phyloP scores from a whole-genome alignment of 1,284 basidiomycete species.

The Cryptococcus sp. region DNA sequence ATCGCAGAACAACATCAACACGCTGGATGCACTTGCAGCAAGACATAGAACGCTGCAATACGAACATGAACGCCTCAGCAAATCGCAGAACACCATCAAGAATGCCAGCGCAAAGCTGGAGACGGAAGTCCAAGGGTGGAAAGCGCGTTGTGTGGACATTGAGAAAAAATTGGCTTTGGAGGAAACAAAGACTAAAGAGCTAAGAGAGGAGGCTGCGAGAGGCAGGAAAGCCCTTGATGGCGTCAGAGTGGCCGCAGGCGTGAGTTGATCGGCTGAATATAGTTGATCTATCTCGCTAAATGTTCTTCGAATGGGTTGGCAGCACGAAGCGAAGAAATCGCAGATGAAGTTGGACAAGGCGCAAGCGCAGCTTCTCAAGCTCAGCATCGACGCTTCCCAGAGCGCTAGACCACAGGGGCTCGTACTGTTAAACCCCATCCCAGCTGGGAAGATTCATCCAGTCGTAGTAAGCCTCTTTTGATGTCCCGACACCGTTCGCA shows the following conservation, averaged over 20 bases:
- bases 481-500: too few relatives aligned
- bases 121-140: slow-evolving; percentile 62
- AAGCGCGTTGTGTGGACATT: slow-evolving; percentile 61
- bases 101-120: slow-evolving; percentile 49
- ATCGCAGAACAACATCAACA: slow-evolving; percentile 68
- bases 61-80: slow-evolving; percentile 74
- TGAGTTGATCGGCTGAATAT: slow-evolving; percentile 23
- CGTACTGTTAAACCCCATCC: slow-evolving; percentile 47
- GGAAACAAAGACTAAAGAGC: slow-evolving; percentile 64
- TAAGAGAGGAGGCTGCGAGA: slow-evolving; percentile 39
- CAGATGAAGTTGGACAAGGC: slow-evolving; percentile 79
- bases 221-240: slow-evolving; percentile 48
- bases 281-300: not conserved
- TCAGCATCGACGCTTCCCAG: slow-evolving; percentile 59
- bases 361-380: slow-evolving; percentile 71
- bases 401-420: slow-evolving; percentile 34
- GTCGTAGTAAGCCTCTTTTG: slow-evolving; percentile 25
- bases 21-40: slow-evolving; percentile 73
- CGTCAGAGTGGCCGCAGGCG: slow-evolving; percentile 49
- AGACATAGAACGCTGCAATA: slow-evolving; percentile 76
- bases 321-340: slow-evolving; percentile 69
- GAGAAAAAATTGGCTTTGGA: slow-evolving; percentile 54
- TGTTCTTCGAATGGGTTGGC: not conserved
- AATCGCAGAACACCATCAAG: slow-evolving; percentile 53
- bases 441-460: slow-evolving; percentile 32